Base-by-base conservation (phyloP, 495 filamentous ascomycete species). In the Aspergillus cristatus region DNA sequence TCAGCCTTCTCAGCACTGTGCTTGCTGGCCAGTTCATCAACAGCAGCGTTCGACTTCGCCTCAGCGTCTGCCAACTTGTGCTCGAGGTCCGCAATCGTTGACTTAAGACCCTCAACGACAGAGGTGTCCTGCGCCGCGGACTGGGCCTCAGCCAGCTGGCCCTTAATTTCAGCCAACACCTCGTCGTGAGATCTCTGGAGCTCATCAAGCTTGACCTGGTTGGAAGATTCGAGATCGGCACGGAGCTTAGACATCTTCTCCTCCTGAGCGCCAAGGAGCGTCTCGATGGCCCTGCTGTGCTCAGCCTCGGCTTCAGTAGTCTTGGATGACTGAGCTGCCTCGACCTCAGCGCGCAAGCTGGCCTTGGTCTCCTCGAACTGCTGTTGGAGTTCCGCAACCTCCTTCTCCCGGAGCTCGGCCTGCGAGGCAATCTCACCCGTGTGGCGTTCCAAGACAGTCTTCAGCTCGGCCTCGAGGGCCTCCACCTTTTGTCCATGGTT, bases 181-280 rank as follows among this genome's bases (percentile, higher is more conserved):
- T 41, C 40, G 3, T 66, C 55, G 41, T 70, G 67, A 1, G 58
- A 40, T 28, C 60, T 55, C 38, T 60, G 54, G n/a, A 70, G 51
- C 5, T 62, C 58, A 6, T 53, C 56, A 6, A 68, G 38, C 46
- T 63, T 65, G 28, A 50, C 45, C 38, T 59, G 51, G 44, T 65
- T 53, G 1, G 62, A 50, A 18, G 50, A 38, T 31, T 67, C 63
- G 22, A 67, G 47, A n/a, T 70, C 53, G 12, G 53, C 50, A 12
- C 50, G 52, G 13, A 70, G 38, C 22, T 45, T 46, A 11, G 60
- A 52, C 1, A 68, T 18, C 45, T 70, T 70, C 13, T 53, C 43
- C 14, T 70, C 65, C 10, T 67, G 57, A n/a, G 60, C 45, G 3
- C 53, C 66, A 40, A 70, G 57, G n/a, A 70, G 59, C 37, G 62